Base-by-base conservation (phyloP, 805 yeast genomes). In the Yamadazyma olivae region DNA sequence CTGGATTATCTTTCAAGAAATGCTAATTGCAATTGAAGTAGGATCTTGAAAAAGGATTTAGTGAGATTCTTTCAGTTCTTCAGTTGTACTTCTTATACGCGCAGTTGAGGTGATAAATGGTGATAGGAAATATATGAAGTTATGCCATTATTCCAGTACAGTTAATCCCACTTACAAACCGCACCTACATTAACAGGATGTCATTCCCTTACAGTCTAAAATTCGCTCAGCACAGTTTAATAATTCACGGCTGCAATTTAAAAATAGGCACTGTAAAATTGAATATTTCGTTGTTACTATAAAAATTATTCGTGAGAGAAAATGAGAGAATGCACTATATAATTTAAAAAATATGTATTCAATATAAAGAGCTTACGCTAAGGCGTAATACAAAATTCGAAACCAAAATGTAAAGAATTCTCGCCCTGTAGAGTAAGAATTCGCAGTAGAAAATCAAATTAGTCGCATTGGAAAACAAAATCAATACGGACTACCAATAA, bases 141-240 rank as follows among this genome's bases (percentile, higher is more conserved):
- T n/a, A n/a, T n/a, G n/a, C n/a, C n/a, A n/a, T n/a, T n/a, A n/a
- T n/a, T n/a, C n/a, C n/a, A n/a, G n/a, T 30, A 30, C 33, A 30
- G 33, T 30, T 30, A 30, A 21, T 30, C 33, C 33, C 33, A 30
- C 27, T 30, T 30, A 30, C 12, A 32, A 23, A 32, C 28, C 28
- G 28, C 35, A 23, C 28, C 35, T n/a, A n/a, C n/a, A n/a, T n/a
- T n/a, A n/a, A n/a, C 28, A 32, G 35, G 27, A 32, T 32, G 16
- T 32, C 35, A 27, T 32, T 23, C 17, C 17, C 28, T 32, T 23
- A 23, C 35, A 32, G 17, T 32, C 35, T 32, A 32, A 32, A 32
- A 32, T 32, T 32, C 23, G 28, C 35, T 32, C 35, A 32, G 35
- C 28, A 32, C 35, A 32, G n/a, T 20, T 32, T 25, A 30, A 32